Evolutionary conservation across 2,329 filamentous ascomycete genomes (phyloP).

Genomic region (Aspergillus hiratsukae): DNA sequence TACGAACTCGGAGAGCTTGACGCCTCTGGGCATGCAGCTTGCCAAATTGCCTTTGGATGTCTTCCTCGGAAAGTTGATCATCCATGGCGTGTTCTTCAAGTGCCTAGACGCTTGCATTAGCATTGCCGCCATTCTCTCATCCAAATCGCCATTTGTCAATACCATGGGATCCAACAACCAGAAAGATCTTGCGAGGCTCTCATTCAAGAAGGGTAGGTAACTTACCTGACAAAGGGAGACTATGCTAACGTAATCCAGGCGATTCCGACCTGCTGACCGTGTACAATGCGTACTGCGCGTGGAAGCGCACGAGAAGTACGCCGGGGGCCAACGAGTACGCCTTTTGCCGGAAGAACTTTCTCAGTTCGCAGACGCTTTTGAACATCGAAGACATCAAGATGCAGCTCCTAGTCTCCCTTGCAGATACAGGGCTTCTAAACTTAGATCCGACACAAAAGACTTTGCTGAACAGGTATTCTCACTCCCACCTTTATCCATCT

Average conservation of each 20-base stretch:
- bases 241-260: constrained; percentile 39
- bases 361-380: constrained; percentile 78
- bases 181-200: constrained; percentile 71
- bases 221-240: not conserved
- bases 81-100: constrained; percentile 80
- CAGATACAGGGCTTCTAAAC: constrained; percentile 77
- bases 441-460: constrained; percentile 69
- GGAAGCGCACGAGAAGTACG: constrained; percentile 76
- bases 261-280: constrained; percentile 90
- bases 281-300: constrained; percentile 88
- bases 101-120: constrained; percentile 90
- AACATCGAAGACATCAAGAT: constrained; percentile 96
- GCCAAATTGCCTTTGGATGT: constrained; percentile 89
- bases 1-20: constrained; percentile 75
- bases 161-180: constrained; percentile 79
- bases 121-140: constrained; percentile 86
- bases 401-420: constrained; percentile 78
- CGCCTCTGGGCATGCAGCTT: constrained; percentile 77
- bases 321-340: constrained; percentile 71
- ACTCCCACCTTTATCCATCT: not conserved
- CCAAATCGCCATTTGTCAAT: constrained; percentile 87
- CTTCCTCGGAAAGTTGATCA: constrained; percentile 87
- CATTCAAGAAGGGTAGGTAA: constrained; percentile 63
- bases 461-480: constrained; percentile 56
- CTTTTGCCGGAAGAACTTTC: constrained; percentile 92